Evolutionary conservation across 2,329 filamentous ascomycete genomes (phyloP).

Genomic region (Huntiella decipiens): DNA sequence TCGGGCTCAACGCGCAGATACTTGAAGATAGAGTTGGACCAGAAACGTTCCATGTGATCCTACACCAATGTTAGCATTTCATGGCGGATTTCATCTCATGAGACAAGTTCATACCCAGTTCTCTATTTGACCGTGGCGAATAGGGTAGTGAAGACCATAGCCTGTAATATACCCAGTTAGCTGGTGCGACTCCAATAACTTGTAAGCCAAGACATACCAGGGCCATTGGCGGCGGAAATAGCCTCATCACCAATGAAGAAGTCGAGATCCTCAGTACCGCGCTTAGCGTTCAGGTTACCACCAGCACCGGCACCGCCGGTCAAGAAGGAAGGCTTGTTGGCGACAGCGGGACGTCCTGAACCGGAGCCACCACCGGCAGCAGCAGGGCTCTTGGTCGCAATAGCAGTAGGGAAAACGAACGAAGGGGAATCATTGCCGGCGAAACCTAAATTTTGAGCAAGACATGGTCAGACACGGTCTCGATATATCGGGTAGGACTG

Average conservation of each 20-base stretch:
- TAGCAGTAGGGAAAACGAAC: slow-evolving; percentile 97
- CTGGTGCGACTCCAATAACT: neutral
- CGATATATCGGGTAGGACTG: too few relatives aligned
- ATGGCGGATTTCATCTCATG: neutral
- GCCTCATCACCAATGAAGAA: slow-evolving; percentile 99
- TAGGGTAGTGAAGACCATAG: slow-evolving; percentile 93
- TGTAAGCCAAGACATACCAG: slow-evolving; percentile 34
- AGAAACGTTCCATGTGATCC: slow-evolving; percentile 99
- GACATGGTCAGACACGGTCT: slow-evolving; percentile 8
- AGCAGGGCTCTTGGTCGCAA: slow-evolving; percentile 73
- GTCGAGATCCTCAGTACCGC: slow-evolving; percentile 92
- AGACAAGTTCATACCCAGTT: slow-evolving; percentile 58
- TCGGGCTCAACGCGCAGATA: slow-evolving; percentile 95
- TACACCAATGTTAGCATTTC: slow-evolving; percentile 18
- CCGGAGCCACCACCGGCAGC: slow-evolving; percentile 56
- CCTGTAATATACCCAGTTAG: slow-evolving; percentile 28
- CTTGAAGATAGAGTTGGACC: slow-evolving; percentile 99
- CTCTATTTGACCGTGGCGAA: slow-evolving; percentile 93
- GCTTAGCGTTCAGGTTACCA: slow-evolving; percentile 73
- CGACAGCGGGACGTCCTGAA: slow-evolving; percentile 74
- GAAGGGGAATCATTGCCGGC: slow-evolving; percentile 98
- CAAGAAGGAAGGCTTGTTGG: slow-evolving; percentile 87
- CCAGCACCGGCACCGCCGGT: slow-evolving; percentile 71
- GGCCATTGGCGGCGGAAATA: slow-evolving; percentile 61
- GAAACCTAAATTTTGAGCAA: slow-evolving; percentile 45